phyloP scores from a whole-genome alignment of 2,329 filamentous ascomycete genomes.

The Penicillium glabrum region DNA sequence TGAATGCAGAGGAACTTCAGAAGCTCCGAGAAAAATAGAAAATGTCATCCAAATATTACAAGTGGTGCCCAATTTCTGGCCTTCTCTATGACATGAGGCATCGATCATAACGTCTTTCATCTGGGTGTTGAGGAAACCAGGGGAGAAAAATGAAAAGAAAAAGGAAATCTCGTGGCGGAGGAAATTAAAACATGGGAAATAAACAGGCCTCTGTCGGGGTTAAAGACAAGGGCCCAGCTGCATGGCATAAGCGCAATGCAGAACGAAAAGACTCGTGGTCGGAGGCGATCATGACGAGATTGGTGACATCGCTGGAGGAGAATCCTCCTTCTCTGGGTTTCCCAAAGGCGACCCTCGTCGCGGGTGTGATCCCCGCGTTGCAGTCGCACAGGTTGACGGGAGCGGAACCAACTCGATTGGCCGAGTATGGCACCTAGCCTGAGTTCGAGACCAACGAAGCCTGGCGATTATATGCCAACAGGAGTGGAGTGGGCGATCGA shows the following conservation, averaged over 20 bases:
- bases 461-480: slow-evolving; percentile 12
- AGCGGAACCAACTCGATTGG: slow-evolving; percentile 16
- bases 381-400: slow-evolving; percentile 19
- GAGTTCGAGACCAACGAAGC: slow-evolving; percentile 14
- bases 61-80: slow-evolving; percentile 24
- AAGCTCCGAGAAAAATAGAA: slow-evolving; percentile 10
- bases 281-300: slow-evolving; percentile 18
- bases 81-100: slow-evolving; percentile 44
- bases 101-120: slow-evolving; percentile 44
- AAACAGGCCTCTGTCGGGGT: not conserved
- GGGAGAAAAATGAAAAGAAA: not conserved
- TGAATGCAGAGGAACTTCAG: slow-evolving; percentile 6
- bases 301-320: not conserved
- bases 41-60: slow-evolving; percentile 27
- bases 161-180: not conserved
- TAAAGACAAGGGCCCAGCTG: not conserved
- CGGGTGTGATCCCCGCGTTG: slow-evolving; percentile 23
- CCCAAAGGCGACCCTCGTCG: slow-evolving; percentile 5
- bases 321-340: not conserved
- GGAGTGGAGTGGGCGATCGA: slow-evolving; percentile 15
- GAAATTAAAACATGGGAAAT: slow-evolving; percentile 1
- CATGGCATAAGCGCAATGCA: not conserved
- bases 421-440: slow-evolving; percentile 8
- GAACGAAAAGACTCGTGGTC: slow-evolving; percentile 14
- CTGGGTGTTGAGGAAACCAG: slow-evolving; percentile 29